Evolutionary conservation across 2,329 filamentous ascomycete species (phyloP).

Genomic region (Xylariaceae sp.): DNA sequence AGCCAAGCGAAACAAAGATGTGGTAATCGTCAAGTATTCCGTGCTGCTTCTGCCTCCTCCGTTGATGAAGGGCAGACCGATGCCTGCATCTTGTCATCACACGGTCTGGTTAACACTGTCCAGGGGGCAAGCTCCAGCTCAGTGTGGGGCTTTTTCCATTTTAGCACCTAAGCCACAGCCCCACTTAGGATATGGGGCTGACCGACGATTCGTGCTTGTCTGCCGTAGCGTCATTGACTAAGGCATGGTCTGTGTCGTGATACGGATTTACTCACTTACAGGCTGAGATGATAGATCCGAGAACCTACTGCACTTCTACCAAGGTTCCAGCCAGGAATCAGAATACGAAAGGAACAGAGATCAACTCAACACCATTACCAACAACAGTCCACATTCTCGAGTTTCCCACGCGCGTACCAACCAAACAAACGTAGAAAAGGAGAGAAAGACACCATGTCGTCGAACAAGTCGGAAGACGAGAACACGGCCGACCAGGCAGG

Average conservation of each 20-base stretch:
- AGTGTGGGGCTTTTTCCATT: background rate
- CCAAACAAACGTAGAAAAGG: background rate
- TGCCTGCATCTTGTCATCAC: background rate
- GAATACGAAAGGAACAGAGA: background rate
- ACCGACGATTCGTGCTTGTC: background rate
- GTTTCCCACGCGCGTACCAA: background rate
- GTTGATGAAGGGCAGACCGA: too few relatives aligned
- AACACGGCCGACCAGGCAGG: constrained; percentile 12
- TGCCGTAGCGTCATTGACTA: background rate
- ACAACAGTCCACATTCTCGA: background rate
- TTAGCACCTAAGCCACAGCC: background rate
- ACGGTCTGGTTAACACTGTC: background rate
- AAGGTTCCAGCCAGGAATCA: background rate
- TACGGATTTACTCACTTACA: too few relatives aligned
- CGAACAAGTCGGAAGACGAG: constrained; percentile 24
- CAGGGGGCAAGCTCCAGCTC: background rate
- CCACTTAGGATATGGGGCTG: background rate
- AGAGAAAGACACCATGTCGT: constrained; percentile 23
- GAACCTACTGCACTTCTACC: background rate
- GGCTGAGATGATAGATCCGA: background rate
- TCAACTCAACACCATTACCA: background rate
- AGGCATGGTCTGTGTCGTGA: background rate
- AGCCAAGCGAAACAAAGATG: background rate
- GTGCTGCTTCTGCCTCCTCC: background rate
- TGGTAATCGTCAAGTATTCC: background rate